These are phyloP conservation scores for Dunaliella primolecta DNA, from an alignment of 139 green algal species.

Conservation along the genomic window DNA sequence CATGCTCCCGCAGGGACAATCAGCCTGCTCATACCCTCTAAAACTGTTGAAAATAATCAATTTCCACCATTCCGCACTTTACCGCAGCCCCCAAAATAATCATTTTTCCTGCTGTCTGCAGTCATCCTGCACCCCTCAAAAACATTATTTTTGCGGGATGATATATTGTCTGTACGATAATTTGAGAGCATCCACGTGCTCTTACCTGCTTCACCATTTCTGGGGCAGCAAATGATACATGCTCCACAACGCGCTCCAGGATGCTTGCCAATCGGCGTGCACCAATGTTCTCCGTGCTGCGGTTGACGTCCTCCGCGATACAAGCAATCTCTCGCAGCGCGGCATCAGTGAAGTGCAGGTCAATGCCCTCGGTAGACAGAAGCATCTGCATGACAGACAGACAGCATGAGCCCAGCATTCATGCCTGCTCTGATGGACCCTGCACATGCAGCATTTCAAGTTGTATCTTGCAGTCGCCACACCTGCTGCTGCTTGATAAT, in stretches of 20 bases:
- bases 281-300: conserved; percentile 38
- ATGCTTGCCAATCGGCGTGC: conserved; percentile 90
- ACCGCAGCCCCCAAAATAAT: too few relatives aligned
- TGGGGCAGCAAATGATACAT: conserved; percentile 88
- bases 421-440: too few relatives aligned
- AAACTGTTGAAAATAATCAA: too few relatives aligned
- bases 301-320: conserved; percentile 68
- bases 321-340: conserved; percentile 70
- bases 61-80: too few relatives aligned
- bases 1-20: too few relatives aligned
- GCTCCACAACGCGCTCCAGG: conserved; percentile 89
- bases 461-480: neutral
- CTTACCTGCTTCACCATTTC: conserved; percentile 52
- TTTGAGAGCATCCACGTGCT: neutral
- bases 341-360: conserved; percentile 83
- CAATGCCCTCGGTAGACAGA: conserved; percentile 84
- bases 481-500: conserved; percentile 92
- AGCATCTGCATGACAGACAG: conserved; percentile 50
- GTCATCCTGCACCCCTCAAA: too few relatives aligned
- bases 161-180: too few relatives aligned
- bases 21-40: too few relatives aligned
- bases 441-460: too few relatives aligned
- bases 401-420: too few relatives aligned
- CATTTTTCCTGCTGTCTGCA: too few relatives aligned
- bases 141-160: too few relatives aligned